Base-by-base conservation (phyloP, 495 filamentous ascomycete genomes). In the Pyronema domesticum region DNA sequence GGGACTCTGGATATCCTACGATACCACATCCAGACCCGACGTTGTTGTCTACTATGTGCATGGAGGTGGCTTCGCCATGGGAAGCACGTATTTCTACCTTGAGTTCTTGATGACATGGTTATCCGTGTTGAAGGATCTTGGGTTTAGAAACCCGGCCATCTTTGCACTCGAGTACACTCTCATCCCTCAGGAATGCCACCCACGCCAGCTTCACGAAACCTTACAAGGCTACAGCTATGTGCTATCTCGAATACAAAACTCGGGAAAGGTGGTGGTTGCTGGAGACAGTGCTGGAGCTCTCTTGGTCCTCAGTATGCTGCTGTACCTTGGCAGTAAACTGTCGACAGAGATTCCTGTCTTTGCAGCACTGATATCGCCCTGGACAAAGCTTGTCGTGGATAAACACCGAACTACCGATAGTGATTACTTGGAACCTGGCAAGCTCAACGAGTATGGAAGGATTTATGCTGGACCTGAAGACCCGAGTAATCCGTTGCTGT, bases 1-100 rank as follows among this genome's bases (percentile, higher is more conserved):
- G 18, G 54, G 54, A 7, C 45, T 44, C 11, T 56, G 19, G 33
- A 55, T 39, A 17, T 43, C 39, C 5, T 14, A n/a, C 33, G 33
- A 49, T 58, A 9, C 58, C 40, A 46, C 0, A 35, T 35, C 9
- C 6, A 34, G 71, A 45, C 80, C 83, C 0, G 84, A 87, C 65
- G 61, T 88, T 46, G 74, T 84, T 7, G 63, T 87, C 7, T 86
- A 82, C 60, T 86, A 87, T 59, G 74, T 74, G 43, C 84, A 89
- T 66, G 84, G 82, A 77, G 84, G 84, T 15, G 84, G 84, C 1
- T 87, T 88, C 60, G 74, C 77, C 1, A 82, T 89, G 80, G 84
- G 84, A 34, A 83, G 81, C 11, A 64, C 72, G 23, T 82, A 83
- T 67, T 89, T 89, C 66, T 89, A 89, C 64, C 74, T 88, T 17